These are phyloP conservation scores for Moricandia moricandioides DNA, from an alignment of 345 rosid species.

Conservation along the genomic window DNA sequence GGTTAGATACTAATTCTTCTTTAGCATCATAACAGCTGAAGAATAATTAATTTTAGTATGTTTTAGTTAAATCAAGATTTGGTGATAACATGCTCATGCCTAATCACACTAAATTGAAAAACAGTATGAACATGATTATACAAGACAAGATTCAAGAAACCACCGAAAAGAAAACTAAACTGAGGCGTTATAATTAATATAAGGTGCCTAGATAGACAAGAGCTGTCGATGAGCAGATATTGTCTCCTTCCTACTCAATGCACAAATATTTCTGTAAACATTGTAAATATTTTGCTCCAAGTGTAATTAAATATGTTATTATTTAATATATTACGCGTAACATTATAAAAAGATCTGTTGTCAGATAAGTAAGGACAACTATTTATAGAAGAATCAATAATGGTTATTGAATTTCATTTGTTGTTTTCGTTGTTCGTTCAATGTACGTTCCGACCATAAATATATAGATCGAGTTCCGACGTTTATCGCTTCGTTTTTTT, in stretches of 20 bases:
- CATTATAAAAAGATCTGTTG: not conserved
- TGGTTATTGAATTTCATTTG: constrained; percentile 13
- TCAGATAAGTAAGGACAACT: constrained; percentile 17
- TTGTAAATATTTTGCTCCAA: not conserved
- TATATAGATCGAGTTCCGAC: constrained; percentile 24
- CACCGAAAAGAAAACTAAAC: not conserved
- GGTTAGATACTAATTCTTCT: no score
- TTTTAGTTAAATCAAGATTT: not conserved
- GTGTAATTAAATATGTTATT: not conserved
- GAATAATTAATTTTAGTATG: no score
- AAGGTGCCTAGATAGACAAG: constrained; percentile 28
- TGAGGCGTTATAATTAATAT: constrained; percentile 14
- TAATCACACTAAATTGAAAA: constrained; percentile 12
- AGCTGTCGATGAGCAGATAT: constrained; percentile 30
- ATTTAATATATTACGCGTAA: not conserved
- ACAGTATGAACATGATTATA: not conserved
- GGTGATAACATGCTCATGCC: not conserved
- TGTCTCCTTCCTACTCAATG: constrained; percentile 38
- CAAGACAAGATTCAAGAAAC: constrained; percentile 7
- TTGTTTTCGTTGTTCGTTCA: constrained; percentile 25
- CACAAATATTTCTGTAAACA: constrained; percentile 9
- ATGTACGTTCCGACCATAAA: constrained; percentile 30
- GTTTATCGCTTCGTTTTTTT: constrained; percentile 32
- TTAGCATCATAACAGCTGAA: no score
- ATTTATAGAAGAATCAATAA: constrained; percentile 7